Percentiles rank a stretch among this genome's conserved stretches.
These are phyloP conservation scores for Platanthera guangdongensis DNA, from an alignment of 106 monocot species.

Conservation along the genomic window DNA sequence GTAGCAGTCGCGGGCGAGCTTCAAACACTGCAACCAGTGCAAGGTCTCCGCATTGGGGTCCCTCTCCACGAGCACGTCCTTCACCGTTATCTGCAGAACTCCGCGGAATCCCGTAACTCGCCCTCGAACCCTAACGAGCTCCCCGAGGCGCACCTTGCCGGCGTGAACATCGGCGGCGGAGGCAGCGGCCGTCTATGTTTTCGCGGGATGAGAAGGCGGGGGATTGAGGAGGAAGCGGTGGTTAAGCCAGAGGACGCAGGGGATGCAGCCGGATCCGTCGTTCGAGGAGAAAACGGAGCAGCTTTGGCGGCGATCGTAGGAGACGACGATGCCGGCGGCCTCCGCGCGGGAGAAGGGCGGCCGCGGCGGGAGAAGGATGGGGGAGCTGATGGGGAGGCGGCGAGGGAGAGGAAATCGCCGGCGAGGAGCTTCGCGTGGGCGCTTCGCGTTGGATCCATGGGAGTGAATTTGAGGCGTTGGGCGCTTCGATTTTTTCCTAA, in stretches of 20 bases:
- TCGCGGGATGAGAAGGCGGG: background rate
- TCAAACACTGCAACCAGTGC: constrained; percentile 74
- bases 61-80: constrained; percentile 54
- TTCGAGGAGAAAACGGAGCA: constrained; percentile 64
- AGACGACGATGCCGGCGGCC: constrained; percentile 47
- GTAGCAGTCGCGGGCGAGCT: constrained; percentile 27
- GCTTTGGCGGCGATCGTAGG: constrained; percentile 32
- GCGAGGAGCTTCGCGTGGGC: constrained; percentile 59
- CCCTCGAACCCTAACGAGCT: constrained; percentile 61
- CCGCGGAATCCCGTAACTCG: constrained; percentile 44
- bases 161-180: constrained; percentile 24
- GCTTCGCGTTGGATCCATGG: constrained; percentile 1
- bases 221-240: constrained; percentile 8
- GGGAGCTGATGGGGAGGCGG: constrained; percentile 2
- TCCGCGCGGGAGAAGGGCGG: constrained; percentile 38
- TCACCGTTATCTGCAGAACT: constrained; percentile 52
- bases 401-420: constrained; percentile 33
- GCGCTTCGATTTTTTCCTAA: too few relatives aligned
- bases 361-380: constrained; percentile 7
- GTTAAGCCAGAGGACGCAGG: constrained; percentile 91
- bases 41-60: constrained; percentile 69
- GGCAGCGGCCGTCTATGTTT: constrained; percentile 9
- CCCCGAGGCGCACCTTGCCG: constrained; percentile 42
- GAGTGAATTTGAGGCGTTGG: too few relatives aligned
- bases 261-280: constrained; percentile 76